Evolutionary conservation across 176 grass and related monocot species (phyloP).

Genomic region (Oryza glaberrima): DNA sequence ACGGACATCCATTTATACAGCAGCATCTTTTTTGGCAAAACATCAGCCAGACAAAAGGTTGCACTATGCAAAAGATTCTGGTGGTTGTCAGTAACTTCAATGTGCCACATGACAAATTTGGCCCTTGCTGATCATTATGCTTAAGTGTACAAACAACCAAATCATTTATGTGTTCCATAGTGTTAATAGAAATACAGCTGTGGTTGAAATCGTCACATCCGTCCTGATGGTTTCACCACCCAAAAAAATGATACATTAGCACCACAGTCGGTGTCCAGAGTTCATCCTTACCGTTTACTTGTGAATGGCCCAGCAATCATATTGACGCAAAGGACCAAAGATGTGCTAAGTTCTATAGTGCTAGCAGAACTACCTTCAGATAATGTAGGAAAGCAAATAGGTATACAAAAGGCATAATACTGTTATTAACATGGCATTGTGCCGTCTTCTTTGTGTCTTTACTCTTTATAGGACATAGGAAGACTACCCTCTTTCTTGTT

Average conservation of each 20-base stretch:
- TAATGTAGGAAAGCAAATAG: conserved; percentile 1
- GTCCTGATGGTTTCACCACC: conserved; percentile 7
- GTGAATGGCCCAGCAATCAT: not conserved
- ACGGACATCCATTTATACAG: conserved; percentile 1
- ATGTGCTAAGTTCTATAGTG: not conserved
- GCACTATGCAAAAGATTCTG: not conserved
- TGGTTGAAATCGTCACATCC: not conserved
- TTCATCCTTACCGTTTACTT: not conserved
- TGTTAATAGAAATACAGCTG: not conserved
- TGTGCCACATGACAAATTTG: not conserved
- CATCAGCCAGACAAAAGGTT: not conserved
- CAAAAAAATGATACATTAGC: not conserved
- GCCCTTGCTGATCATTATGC: not conserved
- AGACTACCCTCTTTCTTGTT: not conserved
- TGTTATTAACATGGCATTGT: not conserved
- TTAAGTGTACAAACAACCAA: conserved; percentile 17
- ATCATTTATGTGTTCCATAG: not conserved
- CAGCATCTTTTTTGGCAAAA: not conserved
- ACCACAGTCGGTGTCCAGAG: not conserved
- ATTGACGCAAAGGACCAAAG: conserved; percentile 16
- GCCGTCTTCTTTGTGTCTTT: not conserved
- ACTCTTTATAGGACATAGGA: not conserved
- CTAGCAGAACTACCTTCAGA: not conserved
- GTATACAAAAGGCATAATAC: not conserved
- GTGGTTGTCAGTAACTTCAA: conserved; percentile 12